Evolutionary conservation across 2,329 filamentous ascomycete genomes (phyloP).

Genomic region (Beauveria bassiana): DNA sequence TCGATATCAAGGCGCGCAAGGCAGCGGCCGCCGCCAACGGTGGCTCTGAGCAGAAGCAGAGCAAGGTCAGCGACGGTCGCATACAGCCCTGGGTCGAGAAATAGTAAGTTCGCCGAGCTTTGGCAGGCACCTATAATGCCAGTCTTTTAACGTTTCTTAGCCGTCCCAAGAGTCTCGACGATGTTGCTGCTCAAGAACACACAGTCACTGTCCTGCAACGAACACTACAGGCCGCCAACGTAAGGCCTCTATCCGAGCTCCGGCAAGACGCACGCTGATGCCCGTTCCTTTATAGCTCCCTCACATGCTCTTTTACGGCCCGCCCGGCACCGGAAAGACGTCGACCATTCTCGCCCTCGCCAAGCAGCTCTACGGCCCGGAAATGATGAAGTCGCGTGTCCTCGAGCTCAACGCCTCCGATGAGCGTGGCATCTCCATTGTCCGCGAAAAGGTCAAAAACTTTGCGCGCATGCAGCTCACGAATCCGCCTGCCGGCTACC

Average conservation of each 20-base stretch:
- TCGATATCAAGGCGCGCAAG: slow-evolving; percentile 88
- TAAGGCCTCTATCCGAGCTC: slow-evolving; percentile 23
- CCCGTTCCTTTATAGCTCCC: slow-evolving; percentile 56
- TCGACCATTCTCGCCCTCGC: slow-evolving; percentile 94
- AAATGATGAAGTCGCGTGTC: slow-evolving; percentile 87
- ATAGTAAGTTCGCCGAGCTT: slow-evolving; percentile 56
- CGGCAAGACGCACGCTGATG: neutral
- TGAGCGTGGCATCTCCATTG: slow-evolving; percentile 94
- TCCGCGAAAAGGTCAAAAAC: slow-evolving; percentile 96
- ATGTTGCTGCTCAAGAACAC: slow-evolving; percentile 96
- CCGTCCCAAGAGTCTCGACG: slow-evolving; percentile 84
- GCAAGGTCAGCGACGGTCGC: slow-evolving; percentile 53
- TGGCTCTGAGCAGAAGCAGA: slow-evolving; percentile 55
- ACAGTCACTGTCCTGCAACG: slow-evolving; percentile 88
- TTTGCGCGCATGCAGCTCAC: slow-evolving; percentile 94
- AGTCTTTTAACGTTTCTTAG: slow-evolving; percentile 36
- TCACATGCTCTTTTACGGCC: slow-evolving; percentile 99
- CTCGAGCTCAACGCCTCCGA: slow-evolving; percentile 98
- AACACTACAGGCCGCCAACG: slow-evolving; percentile 90
- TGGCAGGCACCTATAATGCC: neutral
- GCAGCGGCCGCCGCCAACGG: slow-evolving; percentile 62
- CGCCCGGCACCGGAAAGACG: slow-evolving; percentile 95
- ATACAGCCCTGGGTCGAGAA: slow-evolving; percentile 95
- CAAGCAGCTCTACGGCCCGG: slow-evolving; percentile 94
- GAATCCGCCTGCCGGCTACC: slow-evolving; percentile 63